Percentiles rank a stretch among this genome's conserved stretches.
phyloP scores from a whole-genome alignment of 1,139 yeast species.

The Torulaspora globosa region DNA sequence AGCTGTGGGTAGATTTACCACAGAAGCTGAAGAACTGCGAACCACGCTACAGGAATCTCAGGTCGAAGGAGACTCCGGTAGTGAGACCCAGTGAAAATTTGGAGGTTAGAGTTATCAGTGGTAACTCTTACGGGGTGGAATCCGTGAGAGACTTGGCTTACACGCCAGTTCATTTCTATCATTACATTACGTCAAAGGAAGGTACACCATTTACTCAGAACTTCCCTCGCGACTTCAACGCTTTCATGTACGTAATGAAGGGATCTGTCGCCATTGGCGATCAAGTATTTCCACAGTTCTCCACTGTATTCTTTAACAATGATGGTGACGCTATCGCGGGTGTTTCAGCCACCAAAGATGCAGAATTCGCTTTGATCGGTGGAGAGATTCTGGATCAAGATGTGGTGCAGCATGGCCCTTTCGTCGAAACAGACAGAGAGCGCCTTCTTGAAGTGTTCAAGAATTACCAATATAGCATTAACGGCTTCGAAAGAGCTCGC shows the following conservation, averaged over 20 bases:
- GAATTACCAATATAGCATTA: slow-evolving; percentile 64
- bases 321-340: slow-evolving; percentile 61
- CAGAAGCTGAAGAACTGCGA: slow-evolving; percentile 58
- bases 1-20: slow-evolving; percentile 90
- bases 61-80: slow-evolving; percentile 66
- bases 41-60: slow-evolving; percentile 80
- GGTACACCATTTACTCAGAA: slow-evolving; percentile 65
- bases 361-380: slow-evolving; percentile 62
- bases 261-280: slow-evolving; percentile 58
- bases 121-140: slow-evolving; percentile 69
- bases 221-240: slow-evolving; percentile 61
- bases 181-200: slow-evolving; percentile 54
- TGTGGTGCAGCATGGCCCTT: slow-evolving; percentile 88
- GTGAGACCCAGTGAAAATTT: slow-evolving; percentile 67
- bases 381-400: slow-evolving; percentile 76
- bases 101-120: slow-evolving; percentile 70
- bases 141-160: slow-evolving; percentile 75
- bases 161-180: slow-evolving; percentile 78
- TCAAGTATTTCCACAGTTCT: slow-evolving; percentile 44
- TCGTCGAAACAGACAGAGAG: slow-evolving; percentile 59
- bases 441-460: slow-evolving; percentile 62
- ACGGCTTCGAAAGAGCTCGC: slow-evolving; percentile 71
- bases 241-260: slow-evolving; percentile 63
- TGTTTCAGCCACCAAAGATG: slow-evolving; percentile 39
- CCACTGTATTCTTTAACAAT: slow-evolving; percentile 59